These are phyloP conservation scores for Trametes punicea DNA, from an alignment of 768 basidiomycete genomes.

Conservation along the genomic window DNA sequence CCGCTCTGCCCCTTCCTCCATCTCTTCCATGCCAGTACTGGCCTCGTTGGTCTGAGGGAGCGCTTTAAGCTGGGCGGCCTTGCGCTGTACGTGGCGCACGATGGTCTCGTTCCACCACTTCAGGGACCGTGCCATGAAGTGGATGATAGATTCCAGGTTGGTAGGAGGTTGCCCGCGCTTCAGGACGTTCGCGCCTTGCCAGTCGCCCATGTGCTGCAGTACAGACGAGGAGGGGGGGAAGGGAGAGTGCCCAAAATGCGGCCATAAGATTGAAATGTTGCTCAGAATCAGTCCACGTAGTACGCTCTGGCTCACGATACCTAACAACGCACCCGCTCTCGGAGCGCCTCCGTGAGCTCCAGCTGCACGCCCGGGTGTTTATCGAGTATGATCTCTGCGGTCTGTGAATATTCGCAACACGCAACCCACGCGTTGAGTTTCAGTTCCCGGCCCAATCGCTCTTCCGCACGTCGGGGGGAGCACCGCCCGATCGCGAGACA, in stretches of 20 bases:
- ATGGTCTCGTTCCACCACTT: conserved; percentile 61
- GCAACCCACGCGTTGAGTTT: not conserved
- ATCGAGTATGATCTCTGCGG: conserved; percentile 58
- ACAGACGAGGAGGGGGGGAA: too few relatives aligned
- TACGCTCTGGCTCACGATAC: not conserved
- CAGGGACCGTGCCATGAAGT: conserved; percentile 47
- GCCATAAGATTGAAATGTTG: not conserved
- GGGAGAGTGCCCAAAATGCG: not conserved
- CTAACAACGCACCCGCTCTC: conserved; percentile 57
- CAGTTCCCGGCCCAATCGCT: too few relatives aligned
- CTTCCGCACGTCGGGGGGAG: not conserved
- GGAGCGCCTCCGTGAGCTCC: conserved; percentile 43
- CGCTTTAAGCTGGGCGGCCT: conserved; percentile 1
- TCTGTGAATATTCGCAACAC: conserved; percentile 39
- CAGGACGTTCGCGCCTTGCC: conserved; percentile 46
- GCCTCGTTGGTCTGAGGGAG: not conserved
- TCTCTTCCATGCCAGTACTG: not conserved
- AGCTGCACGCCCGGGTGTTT: conserved; percentile 49
- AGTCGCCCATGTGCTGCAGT: conserved; percentile 59
- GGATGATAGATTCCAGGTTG: conserved; percentile 35
- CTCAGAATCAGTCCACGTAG: not conserved
- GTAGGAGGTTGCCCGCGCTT: conserved; percentile 17
- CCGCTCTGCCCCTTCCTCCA: conserved; percentile 7
- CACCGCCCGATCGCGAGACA: not conserved
- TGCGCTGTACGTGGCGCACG: conserved; percentile 26